phyloP scores from a whole-genome alignment of 306 rosid species.

The Albizia julibrissin region DNA sequence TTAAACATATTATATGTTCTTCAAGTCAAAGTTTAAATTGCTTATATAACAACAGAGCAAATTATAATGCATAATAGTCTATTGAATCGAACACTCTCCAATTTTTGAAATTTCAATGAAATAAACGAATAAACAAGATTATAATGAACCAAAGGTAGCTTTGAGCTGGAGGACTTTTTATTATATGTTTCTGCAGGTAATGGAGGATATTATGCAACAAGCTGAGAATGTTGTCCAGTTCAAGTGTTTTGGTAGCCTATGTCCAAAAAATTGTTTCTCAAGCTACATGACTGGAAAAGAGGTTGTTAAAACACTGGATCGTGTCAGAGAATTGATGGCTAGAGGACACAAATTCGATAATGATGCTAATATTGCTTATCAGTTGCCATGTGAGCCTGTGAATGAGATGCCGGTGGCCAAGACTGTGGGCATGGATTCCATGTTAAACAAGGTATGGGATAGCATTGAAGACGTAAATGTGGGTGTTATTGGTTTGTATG shows the following conservation, averaged over 20 bases:
- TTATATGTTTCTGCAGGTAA: neutral
- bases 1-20: neutral
- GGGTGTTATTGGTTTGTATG: neutral
- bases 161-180: neutral
- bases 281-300: neutral
- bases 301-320: neutral
- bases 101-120: neutral
- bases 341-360: neutral
- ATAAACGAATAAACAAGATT: neutral
- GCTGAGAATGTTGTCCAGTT: neutral
- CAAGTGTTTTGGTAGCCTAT: neutral
- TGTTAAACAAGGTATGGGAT: neutral
- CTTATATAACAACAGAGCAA: neutral
- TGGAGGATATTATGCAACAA: neutral
- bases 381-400: neutral
- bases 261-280: neutral
- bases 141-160: neutral
- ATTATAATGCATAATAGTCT: too few relatives aligned
- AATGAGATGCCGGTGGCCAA: neutral
- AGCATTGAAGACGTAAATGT: neutral
- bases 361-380: conserved; percentile 5
- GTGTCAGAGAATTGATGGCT: neutral
- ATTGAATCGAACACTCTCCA: neutral
- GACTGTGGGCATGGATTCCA: neutral
- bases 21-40: neutral